phyloP scores from a whole-genome alignment of 371 early-diverging fungal genomes.

The Apophysomyces variabilis region DNA sequence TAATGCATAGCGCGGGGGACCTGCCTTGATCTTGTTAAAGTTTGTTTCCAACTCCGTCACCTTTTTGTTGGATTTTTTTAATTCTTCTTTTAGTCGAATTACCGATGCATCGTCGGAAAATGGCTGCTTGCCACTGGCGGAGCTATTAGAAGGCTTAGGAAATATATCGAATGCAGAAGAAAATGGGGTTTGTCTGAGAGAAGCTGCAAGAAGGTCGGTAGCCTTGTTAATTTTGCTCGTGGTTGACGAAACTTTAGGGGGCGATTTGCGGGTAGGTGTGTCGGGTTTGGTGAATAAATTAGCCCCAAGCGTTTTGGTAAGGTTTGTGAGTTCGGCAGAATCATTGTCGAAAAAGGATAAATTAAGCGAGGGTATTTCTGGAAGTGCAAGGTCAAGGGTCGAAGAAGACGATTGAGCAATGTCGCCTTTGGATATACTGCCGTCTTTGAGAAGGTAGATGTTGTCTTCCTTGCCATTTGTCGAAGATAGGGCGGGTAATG shows the following conservation, averaged over 20 bases:
- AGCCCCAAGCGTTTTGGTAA: slow-evolving; percentile 43
- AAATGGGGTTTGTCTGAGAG: slow-evolving; percentile 16
- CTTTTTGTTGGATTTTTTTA: slow-evolving; percentile 29
- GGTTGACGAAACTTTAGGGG: slow-evolving; percentile 7
- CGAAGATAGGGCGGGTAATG: slow-evolving; percentile 3
- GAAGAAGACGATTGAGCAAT: slow-evolving; percentile 8
- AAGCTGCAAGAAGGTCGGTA: slow-evolving; percentile 20
- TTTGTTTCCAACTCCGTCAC: slow-evolving; percentile 31
- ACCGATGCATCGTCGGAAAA: slow-evolving; percentile 18
- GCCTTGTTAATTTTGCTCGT: slow-evolving; percentile 26
- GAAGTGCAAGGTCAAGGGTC: background rate
- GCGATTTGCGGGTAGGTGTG: slow-evolving; percentile 9
- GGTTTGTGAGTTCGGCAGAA: slow-evolving; percentile 35
- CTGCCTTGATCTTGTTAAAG: slow-evolving; percentile 41
- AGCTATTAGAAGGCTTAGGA: slow-evolving; percentile 24
- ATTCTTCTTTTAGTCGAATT: slow-evolving; percentile 29
- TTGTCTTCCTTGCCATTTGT: slow-evolving; percentile 13
- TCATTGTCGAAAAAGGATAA: slow-evolving; percentile 50
- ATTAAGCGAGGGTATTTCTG: slow-evolving; percentile 28
- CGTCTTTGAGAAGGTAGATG: slow-evolving; percentile 22
- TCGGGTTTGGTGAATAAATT: slow-evolving; percentile 21
- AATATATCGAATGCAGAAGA: slow-evolving; percentile 17
- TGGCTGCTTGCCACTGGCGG: slow-evolving; percentile 12
- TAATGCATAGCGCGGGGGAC: background rate
- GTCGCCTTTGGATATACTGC: slow-evolving; percentile 19